Evolutionary conservation across 192 early-diverging fungal genomes (phyloP).

Genomic region (Allomyces javanicus): DNA sequence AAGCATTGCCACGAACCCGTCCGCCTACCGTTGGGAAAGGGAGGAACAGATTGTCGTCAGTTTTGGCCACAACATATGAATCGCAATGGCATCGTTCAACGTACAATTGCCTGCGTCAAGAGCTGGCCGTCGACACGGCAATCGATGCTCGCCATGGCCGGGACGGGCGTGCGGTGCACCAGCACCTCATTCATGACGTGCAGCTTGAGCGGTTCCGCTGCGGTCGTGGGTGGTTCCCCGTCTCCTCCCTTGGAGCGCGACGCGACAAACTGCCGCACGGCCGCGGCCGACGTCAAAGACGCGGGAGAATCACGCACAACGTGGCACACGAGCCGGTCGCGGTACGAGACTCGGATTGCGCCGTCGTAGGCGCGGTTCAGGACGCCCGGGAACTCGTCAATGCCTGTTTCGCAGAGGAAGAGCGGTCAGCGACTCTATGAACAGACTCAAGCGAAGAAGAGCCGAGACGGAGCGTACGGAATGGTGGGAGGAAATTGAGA

Average conservation of each 20-base stretch:
- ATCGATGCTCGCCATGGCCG: constrained; percentile 60
- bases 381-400: not conserved
- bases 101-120: constrained; percentile 60
- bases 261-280: too few relatives aligned
- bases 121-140: constrained; percentile 62
- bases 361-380: not conserved
- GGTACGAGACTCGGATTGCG: not conserved
- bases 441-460: not conserved
- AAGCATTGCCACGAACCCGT: too few relatives aligned
- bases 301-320: not conserved
- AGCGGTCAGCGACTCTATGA: too few relatives aligned
- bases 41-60: too few relatives aligned
- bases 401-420: not conserved
- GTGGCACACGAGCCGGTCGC: not conserved
- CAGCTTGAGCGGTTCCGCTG: constrained; percentile 8
- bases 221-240: not conserved
- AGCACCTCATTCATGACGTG: constrained; percentile 73
- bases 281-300: too few relatives aligned
- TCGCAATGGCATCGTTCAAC: constrained; percentile 13
- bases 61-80: not conserved
- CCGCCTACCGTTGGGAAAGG: too few relatives aligned
- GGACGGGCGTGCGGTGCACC: constrained; percentile 67
- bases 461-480: constrained; percentile 19
- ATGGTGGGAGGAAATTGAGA: constrained; percentile 76
- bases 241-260: too few relatives aligned